These are phyloP conservation scores for Naganishia sp. DNA, from an alignment of 1,284 basidiomycete species.

Conservation along the genomic window DNA sequence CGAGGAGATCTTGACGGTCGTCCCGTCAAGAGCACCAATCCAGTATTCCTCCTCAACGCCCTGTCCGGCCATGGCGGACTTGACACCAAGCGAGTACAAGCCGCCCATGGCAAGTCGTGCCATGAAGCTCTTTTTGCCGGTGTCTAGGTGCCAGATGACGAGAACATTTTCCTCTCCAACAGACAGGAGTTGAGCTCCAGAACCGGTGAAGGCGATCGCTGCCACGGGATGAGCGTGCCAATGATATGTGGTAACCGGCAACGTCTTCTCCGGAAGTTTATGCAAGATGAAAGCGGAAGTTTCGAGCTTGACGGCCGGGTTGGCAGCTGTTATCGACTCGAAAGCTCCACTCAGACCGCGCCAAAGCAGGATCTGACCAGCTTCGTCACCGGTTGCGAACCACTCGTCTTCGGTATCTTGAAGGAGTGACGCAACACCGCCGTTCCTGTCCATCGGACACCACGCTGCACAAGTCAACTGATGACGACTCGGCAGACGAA, in stretches of 20 bases:
- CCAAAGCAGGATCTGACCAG: slow-evolving; percentile 86
- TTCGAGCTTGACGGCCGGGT: slow-evolving; percentile 8
- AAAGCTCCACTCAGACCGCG: slow-evolving; percentile 74
- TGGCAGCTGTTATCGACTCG: slow-evolving; percentile 22
- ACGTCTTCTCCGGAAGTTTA: slow-evolving; percentile 30
- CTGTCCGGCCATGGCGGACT: slow-evolving; percentile 55
- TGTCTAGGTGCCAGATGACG: slow-evolving; percentile 91
- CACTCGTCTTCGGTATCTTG: slow-evolving; percentile 65
- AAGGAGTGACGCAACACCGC: slow-evolving; percentile 42
- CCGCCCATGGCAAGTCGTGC: slow-evolving; percentile 77
- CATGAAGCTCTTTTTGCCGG: slow-evolving; percentile 83
- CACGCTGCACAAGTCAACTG: slow-evolving; percentile 29
- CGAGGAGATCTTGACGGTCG: slow-evolving; percentile 74
- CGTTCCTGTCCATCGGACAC: slow-evolving; percentile 26
- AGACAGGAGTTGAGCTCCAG: slow-evolving; percentile 89
- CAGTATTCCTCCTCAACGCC: slow-evolving; percentile 78
- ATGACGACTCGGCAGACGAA: slow-evolving; percentile 20
- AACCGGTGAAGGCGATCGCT: slow-evolving; percentile 80
- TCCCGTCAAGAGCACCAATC: slow-evolving; percentile 78
- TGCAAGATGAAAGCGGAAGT: slow-evolving; percentile 15
- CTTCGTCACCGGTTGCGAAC: slow-evolving; percentile 89
- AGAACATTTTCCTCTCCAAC: slow-evolving; percentile 95
- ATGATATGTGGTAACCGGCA: slow-evolving; percentile 80
- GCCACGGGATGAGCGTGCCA: slow-evolving; percentile 98
- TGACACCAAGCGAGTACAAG: slow-evolving; percentile 64